Evolutionary conservation across 345 rosid genomes (phyloP).

Genomic region (Reutealis trisperma): DNA sequence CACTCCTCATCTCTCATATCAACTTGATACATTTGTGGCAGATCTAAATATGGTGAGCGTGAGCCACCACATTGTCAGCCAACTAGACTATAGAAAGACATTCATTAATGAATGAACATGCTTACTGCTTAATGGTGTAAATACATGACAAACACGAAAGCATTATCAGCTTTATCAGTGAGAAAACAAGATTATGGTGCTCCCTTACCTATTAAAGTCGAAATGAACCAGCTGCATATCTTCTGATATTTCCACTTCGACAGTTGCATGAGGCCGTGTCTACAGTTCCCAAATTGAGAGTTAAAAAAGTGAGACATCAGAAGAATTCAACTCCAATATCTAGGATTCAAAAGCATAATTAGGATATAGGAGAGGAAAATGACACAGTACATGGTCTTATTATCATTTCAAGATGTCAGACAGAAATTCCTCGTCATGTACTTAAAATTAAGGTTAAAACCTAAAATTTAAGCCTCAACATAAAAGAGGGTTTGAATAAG

Average conservation of each 20-base stretch:
- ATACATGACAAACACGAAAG: not conserved
- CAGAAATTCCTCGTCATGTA: not conserved
- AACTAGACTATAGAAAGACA: slow-evolving; percentile 1
- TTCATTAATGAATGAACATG: not conserved
- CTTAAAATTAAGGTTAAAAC: not conserved
- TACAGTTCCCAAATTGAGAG: slow-evolving; percentile 30
- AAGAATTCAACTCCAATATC: slow-evolving; percentile 3
- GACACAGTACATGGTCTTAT: not conserved
- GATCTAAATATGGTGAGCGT: not conserved
- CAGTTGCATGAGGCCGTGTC: slow-evolving; percentile 99
- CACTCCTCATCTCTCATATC: slow-evolving; percentile 6
- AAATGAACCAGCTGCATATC: slow-evolving; percentile 99
- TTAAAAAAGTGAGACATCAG: slow-evolving; percentile 17
- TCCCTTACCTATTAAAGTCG: slow-evolving; percentile 86
- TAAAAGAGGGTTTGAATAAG: not conserved
- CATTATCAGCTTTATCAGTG: not conserved
- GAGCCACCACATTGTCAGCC: not conserved
- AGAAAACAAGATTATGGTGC: not conserved
- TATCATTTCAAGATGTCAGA: not conserved
- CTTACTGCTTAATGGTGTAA: not conserved
- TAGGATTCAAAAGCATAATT: not conserved
- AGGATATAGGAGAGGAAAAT: not conserved
- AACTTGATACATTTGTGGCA: slow-evolving; percentile 2
- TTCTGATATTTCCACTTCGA: slow-evolving; percentile 99
- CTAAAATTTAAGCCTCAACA: not conserved